These are phyloP conservation scores for Penicillium sp. DNA, from an alignment of 2,329 filamentous ascomycete genomes.

Conservation along the genomic window DNA sequence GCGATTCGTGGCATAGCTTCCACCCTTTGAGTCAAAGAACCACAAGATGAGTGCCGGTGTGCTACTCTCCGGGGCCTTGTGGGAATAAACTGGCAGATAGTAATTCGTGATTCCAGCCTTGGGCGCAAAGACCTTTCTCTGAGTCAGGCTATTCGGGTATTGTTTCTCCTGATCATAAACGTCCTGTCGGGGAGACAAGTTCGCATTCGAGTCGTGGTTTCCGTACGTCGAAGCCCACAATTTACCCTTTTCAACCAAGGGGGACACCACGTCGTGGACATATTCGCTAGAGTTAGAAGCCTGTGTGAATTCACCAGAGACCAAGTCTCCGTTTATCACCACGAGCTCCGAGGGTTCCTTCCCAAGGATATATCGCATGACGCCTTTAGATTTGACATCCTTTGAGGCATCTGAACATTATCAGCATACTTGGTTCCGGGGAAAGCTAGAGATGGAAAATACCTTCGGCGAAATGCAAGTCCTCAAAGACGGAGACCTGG, in stretches of 20 bases:
- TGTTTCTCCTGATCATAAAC: slow-evolving; percentile 42
- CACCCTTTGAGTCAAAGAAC: slow-evolving; percentile 67
- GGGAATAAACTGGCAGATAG: slow-evolving; percentile 49
- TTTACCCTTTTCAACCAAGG: slow-evolving; percentile 53
- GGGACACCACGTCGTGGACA: slow-evolving; percentile 56
- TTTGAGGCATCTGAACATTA: slow-evolving; percentile 29
- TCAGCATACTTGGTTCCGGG: slow-evolving; percentile 41
- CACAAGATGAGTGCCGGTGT: slow-evolving; percentile 54
- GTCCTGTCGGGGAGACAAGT: slow-evolving; percentile 48
- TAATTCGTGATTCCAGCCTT: slow-evolving; percentile 52
- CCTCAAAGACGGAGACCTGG: slow-evolving; percentile 59
- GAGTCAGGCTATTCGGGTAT: slow-evolving; percentile 39
- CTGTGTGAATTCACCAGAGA: slow-evolving; percentile 61
- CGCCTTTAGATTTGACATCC: slow-evolving; percentile 54
- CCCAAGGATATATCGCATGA: slow-evolving; percentile 57
- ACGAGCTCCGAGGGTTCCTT: slow-evolving; percentile 57
- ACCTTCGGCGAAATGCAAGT: slow-evolving; percentile 69
- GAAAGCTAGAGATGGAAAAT: slow-evolving; percentile 26
- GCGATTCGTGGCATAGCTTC: slow-evolving; percentile 47
- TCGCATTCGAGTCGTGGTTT: slow-evolving; percentile 63
- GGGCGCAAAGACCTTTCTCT: slow-evolving; percentile 39
- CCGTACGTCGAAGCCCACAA: slow-evolving; percentile 67
- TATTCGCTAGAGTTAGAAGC: slow-evolving; percentile 54
- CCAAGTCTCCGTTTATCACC: slow-evolving; percentile 67
- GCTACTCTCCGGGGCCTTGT: slow-evolving; percentile 36